Percentiles rank a stretch among this genome's conserved stretches.
phyloP scores from a whole-genome alignment of 805 yeast genomes.

The Candida taoyuanica region DNA sequence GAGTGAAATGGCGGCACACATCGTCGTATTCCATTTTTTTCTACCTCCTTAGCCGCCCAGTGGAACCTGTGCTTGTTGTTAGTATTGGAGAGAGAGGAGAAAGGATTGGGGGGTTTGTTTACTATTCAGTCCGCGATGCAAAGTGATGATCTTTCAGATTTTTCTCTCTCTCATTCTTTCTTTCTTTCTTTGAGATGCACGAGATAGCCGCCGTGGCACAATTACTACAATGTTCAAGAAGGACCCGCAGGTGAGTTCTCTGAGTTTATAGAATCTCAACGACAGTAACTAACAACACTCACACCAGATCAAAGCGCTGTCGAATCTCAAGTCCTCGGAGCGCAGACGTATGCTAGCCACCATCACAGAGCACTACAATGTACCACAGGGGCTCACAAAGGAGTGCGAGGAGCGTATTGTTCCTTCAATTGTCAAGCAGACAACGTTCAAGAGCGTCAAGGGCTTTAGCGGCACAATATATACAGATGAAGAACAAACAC shows the following conservation, averaged over 20 bases:
- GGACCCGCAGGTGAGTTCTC: slow-evolving; percentile 13
- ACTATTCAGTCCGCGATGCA: not conserved
- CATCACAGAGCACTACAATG: slow-evolving; percentile 38
- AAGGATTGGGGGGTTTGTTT: too few relatives aligned
- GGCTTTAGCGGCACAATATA: slow-evolving; percentile 59
- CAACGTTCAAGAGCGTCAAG: slow-evolving; percentile 52
- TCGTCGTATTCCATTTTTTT: not conserved
- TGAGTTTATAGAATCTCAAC: too few relatives aligned
- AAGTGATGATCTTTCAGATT: not conserved
- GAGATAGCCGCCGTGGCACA: too few relatives aligned
- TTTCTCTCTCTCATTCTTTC: not conserved
- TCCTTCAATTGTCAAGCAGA: slow-evolving; percentile 43
- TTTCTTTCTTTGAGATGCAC: not conserved
- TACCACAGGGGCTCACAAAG: slow-evolving; percentile 32
- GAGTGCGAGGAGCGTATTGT: slow-evolving; percentile 21
- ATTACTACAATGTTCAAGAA: slow-evolving; percentile 16
- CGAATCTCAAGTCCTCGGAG: slow-evolving; percentile 81
- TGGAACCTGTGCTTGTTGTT: too few relatives aligned
- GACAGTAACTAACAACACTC: not conserved
- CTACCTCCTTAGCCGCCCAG: not conserved
- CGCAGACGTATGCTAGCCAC: slow-evolving; percentile 40
- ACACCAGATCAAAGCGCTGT: slow-evolving; percentile 54
- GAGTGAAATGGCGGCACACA: not conserved
- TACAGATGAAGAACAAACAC: slow-evolving; percentile 57
- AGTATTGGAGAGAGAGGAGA: too few relatives aligned